These are phyloP conservation scores for Pyronema domesticum DNA, from an alignment of 495 filamentous ascomycete species.

Conservation along the genomic window DNA sequence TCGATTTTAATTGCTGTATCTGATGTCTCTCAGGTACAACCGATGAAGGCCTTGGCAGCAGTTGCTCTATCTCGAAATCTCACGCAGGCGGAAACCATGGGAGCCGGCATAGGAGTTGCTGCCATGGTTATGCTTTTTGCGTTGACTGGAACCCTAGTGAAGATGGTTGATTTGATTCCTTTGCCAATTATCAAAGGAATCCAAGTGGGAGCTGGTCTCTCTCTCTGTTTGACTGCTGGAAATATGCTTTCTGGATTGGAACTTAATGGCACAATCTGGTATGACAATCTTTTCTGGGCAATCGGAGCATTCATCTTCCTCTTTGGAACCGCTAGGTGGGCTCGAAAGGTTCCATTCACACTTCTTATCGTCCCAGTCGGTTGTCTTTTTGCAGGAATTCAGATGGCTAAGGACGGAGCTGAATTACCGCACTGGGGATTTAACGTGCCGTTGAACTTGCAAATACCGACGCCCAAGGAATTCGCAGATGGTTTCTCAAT, in stretches of 20 bases:
- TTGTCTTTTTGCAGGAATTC: conserved; percentile 30
- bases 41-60: conserved; percentile 62
- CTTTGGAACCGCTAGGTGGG: conserved; percentile 40
- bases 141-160: conserved; percentile 51
- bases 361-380: conserved; percentile 51
- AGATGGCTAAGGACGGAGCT: conserved; percentile 9
- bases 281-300: conserved; percentile 59
- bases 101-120: conserved; percentile 62
- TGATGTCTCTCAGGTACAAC: conserved; percentile 15
- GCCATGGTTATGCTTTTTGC: conserved; percentile 56
- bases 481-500: conserved; percentile 35
- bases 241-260: conserved; percentile 40
- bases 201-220: conserved; percentile 76
- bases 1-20: neutral
- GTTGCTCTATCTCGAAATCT: conserved; percentile 57
- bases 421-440: conserved; percentile 33
- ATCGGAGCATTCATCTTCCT: conserved; percentile 51
- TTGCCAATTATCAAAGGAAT: conserved; percentile 83
- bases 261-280: conserved; percentile 35
- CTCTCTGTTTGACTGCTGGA: conserved; percentile 59
- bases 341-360: conserved; percentile 50
- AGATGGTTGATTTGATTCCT: conserved; percentile 54
- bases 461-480: conserved; percentile 18
- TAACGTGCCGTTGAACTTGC: conserved; percentile 28
- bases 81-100: conserved; percentile 47